Evolutionary conservation across 768 basidiomycete species (phyloP).

Genomic region (Collybiopsis confluens): DNA sequence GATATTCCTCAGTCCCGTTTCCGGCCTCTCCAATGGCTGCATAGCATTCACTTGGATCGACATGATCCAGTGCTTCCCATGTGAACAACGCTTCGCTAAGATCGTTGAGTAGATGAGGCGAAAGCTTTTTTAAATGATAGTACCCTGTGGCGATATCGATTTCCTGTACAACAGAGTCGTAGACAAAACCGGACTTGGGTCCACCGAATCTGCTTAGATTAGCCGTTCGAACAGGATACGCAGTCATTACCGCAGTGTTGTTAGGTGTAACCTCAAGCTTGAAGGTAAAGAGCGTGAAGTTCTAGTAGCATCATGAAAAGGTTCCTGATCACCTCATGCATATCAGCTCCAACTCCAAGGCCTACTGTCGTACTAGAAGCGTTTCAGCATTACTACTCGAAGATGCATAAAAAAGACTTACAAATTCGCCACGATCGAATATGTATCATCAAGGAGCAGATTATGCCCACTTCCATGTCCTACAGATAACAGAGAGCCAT

Average conservation of each 20-base stretch:
- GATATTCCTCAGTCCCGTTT: background rate
- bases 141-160: constrained; percentile 1
- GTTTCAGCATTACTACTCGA: too few relatives aligned
- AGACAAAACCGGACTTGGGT: background rate
- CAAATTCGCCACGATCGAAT: constrained; percentile 1
- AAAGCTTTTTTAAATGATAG: background rate
- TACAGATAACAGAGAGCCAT: background rate
- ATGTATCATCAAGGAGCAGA: background rate
- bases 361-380: background rate
- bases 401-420: background rate
- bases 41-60: constrained; percentile 5
- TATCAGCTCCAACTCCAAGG: constrained; percentile 3
- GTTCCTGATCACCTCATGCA: background rate
- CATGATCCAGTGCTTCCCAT: background rate
- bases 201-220: background rate
- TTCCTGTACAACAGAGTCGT: background rate
- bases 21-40: background rate
- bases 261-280: background rate
- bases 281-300: background rate
- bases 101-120: too few relatives aligned
- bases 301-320: background rate
- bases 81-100: background rate
- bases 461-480: background rate
- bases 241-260: constrained; percentile 4
- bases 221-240: background rate